Conservation (phyloP, 257 asterid genomes). For the Nicotiana tomentosiformis region DNA sequence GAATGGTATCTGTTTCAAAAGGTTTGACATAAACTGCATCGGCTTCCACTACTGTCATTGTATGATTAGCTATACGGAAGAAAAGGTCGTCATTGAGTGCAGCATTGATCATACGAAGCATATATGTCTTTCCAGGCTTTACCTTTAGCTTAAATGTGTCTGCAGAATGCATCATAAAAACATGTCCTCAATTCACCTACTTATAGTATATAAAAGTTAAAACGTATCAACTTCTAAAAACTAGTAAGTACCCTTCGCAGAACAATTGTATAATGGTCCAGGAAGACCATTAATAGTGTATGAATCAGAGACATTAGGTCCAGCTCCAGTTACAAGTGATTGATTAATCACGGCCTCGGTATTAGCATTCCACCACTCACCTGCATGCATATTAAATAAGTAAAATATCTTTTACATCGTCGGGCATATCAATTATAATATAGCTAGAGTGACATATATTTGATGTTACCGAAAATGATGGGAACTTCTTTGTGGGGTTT, state of each 20-base stretch:
- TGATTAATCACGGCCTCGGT: slow-evolving; percentile 49
- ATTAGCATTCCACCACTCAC: slow-evolving; percentile 65
- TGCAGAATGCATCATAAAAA: slow-evolving; percentile 10
- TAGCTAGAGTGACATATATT: neutral
- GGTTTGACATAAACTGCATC: slow-evolving; percentile 61
- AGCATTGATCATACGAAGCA: slow-evolving; percentile 68
- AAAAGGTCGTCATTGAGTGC: slow-evolving; percentile 76
- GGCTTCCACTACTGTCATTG: slow-evolving; percentile 49
- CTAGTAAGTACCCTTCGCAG: slow-evolving; percentile 35
- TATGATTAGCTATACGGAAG: slow-evolving; percentile 48
- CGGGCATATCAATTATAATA: neutral
- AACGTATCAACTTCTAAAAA: no score
- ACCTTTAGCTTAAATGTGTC: slow-evolving; percentile 58
- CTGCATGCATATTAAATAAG: slow-evolving; percentile 16
- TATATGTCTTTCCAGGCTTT: slow-evolving; percentile 54
- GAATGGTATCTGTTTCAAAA: slow-evolving; percentile 34
- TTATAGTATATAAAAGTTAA: no score
- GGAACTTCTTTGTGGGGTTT: slow-evolving; percentile 55
- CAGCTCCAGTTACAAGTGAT: slow-evolving; percentile 51
- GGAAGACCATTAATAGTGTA: slow-evolving; percentile 63
- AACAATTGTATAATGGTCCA: slow-evolving; percentile 56
- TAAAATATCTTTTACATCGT: no score
- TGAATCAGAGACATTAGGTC: slow-evolving; percentile 62
- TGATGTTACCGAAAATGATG: slow-evolving; percentile 44
- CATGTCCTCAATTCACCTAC: neutral